Conservation (phyloP, 2,329 filamentous ascomycete species). For the Clonostachys solani region DNA sequence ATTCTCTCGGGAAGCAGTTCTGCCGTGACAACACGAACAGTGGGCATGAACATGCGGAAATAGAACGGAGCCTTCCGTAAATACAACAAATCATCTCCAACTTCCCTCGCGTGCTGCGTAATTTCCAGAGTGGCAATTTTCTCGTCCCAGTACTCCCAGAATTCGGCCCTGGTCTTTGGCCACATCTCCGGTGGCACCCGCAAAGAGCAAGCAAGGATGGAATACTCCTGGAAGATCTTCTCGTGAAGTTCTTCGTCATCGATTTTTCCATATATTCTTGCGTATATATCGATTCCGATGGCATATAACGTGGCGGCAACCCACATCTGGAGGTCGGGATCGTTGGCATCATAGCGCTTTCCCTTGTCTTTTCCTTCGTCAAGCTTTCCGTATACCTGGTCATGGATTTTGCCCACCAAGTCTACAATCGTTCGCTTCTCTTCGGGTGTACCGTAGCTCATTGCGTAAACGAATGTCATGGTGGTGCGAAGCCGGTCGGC, state of each 20-base stretch:
- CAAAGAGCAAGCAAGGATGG: conserved; percentile 11
- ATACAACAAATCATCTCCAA: conserved; percentile 11
- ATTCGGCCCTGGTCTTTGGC: conserved; percentile 20
- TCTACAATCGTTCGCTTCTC: conserved; percentile 22
- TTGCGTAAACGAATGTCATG: conserved; percentile 30
- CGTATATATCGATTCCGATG: conserved; percentile 21
- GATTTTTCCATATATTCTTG: conserved; percentile 21
- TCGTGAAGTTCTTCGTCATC: conserved; percentile 14
- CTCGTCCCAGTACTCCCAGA: conserved; percentile 28
- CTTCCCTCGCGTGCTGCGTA: conserved; percentile 15
- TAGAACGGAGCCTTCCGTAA: conserved; percentile 9
- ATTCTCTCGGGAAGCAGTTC: conserved; percentile 12
- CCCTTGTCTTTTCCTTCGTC: conserved; percentile 8
- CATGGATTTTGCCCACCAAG: conserved; percentile 24
- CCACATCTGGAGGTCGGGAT: conserved; percentile 26
- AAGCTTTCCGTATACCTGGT: conserved; percentile 15
- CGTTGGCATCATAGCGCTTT: conserved; percentile 19
- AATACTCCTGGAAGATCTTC: conserved; percentile 14
- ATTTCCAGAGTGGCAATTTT: conserved; percentile 22
- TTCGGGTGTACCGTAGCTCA: conserved; percentile 20
- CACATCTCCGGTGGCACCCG: conserved; percentile 24
- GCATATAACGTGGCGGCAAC: conserved; percentile 28
- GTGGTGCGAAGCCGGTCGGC: conserved; percentile 25
- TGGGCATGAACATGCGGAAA: conserved; percentile 10
- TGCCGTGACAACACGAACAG: conserved; percentile 11